Percentiles rank a stretch among this genome's conserved stretches.
Evolutionary conservation across 2,329 filamentous ascomycete genomes (phyloP).

Genomic region (Xylaria sp.): DNA sequence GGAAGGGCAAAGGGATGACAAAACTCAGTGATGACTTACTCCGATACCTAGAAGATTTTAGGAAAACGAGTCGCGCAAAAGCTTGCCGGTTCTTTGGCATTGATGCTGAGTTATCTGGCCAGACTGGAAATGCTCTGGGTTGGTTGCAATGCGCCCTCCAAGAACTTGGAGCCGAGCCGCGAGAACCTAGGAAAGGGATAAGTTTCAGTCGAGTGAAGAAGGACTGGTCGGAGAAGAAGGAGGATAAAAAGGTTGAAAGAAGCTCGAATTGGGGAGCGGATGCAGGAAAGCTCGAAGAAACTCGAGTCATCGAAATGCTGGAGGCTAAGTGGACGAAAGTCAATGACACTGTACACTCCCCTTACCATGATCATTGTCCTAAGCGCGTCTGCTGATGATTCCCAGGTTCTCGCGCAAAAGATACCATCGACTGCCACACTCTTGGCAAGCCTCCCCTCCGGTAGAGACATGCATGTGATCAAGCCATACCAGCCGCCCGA

Average conservation of each 20-base stretch:
- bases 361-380: background rate
- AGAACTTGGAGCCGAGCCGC: constrained; percentile 62
- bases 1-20: constrained; percentile 34
- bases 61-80: constrained; percentile 70
- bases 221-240: constrained; percentile 66
- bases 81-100: constrained; percentile 88
- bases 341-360: constrained; percentile 69
- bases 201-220: constrained; percentile 53
- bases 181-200: constrained; percentile 47
- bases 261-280: constrained; percentile 72
- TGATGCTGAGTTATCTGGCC: constrained; percentile 75
- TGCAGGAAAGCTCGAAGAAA: constrained; percentile 79
- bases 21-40: constrained; percentile 61
- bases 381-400: constrained; percentile 1
- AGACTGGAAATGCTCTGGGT: constrained; percentile 78
- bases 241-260: constrained; percentile 74
- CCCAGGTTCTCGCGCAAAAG: constrained; percentile 47
- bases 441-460: constrained; percentile 75
- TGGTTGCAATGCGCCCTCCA: constrained; percentile 76
- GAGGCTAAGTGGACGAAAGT: constrained; percentile 85
- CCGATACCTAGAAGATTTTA: constrained; percentile 70
- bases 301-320: constrained; percentile 77
- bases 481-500: constrained; percentile 61
- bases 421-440: constrained; percentile 69
- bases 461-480: constrained; percentile 74